These are phyloP conservation scores for Cryoendolithus antarcticus DNA, from an alignment of 2,329 filamentous ascomycete species.

Conservation along the genomic window DNA sequence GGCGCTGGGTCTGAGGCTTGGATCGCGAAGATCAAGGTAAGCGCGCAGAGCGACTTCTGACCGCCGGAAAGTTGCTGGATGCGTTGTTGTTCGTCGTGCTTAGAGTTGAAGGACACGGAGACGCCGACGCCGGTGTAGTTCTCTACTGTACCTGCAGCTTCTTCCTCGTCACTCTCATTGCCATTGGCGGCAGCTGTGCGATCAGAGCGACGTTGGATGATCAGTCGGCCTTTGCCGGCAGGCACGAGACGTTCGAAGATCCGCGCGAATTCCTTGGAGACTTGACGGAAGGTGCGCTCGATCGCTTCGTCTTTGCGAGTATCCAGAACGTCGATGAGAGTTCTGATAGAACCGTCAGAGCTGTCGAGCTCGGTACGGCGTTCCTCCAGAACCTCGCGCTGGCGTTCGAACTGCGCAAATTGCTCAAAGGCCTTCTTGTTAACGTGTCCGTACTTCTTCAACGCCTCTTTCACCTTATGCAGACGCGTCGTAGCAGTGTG, in stretches of 20 bases:
- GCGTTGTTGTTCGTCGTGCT: conserved; percentile 93
- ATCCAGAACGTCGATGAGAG: conserved; percentile 83
- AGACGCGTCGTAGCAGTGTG: conserved; percentile 56
- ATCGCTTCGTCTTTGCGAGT: conserved; percentile 96
- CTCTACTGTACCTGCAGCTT: conserved; percentile 50
- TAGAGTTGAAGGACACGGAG: conserved; percentile 96
- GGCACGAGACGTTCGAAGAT: conserved; percentile 95
- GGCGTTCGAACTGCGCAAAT: conserved; percentile 91
- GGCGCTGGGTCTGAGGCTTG: conserved; percentile 94
- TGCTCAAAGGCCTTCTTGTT: conserved; percentile 99
- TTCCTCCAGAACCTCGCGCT: conserved; percentile 75
- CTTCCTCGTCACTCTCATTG: conserved; percentile 37
- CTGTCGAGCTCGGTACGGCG: conserved; percentile 78
- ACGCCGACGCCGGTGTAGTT: conserved; percentile 96
- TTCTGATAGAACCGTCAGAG: conserved; percentile 77
- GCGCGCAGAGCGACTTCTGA: conserved; percentile 86
- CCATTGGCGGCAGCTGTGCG: conserved; percentile 46
- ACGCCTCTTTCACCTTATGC: conserved; percentile 79
- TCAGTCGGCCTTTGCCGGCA: conserved; percentile 76
- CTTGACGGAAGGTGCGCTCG: conserved; percentile 95
- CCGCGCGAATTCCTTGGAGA: conserved; percentile 80
- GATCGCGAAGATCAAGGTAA: conserved; percentile 98
- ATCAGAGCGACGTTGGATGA: conserved; percentile 87
- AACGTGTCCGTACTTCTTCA: conserved; percentile 95
- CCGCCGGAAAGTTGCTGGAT: conserved; percentile 96